Evolutionary conservation across 1,284 basidiomycete species (phyloP).

Genomic region (Phaffia rhodozyma): DNA sequence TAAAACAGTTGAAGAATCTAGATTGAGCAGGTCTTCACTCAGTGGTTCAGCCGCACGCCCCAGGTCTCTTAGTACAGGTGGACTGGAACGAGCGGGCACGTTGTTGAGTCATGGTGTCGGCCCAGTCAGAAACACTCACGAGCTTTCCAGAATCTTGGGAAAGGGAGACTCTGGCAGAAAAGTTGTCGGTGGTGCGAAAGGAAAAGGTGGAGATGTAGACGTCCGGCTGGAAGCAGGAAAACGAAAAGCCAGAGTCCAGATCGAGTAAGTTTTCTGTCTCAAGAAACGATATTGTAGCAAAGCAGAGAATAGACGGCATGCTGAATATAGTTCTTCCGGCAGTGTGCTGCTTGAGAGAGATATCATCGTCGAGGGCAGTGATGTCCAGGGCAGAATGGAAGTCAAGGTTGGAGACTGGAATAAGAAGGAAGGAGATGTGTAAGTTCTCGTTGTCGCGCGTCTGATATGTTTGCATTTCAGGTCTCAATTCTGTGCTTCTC

Average conservation of each 20-base stretch:
- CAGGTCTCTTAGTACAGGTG: constrained; percentile 2
- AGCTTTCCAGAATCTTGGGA: constrained; percentile 51
- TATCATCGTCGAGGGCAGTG: constrained; percentile 67
- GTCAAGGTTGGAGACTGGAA: constrained; percentile 52
- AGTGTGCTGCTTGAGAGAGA: constrained; percentile 59
- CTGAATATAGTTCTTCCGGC: background rate
- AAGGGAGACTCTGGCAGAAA: constrained; percentile 28
- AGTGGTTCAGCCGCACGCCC: background rate
- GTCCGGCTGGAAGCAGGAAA: constrained; percentile 42
- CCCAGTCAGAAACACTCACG: constrained; percentile 42
- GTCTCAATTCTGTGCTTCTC: too few relatives aligned
- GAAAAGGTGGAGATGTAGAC: constrained; percentile 24
- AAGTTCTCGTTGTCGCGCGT: too few relatives aligned
- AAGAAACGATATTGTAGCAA: too few relatives aligned
- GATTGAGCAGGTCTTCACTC: background rate
- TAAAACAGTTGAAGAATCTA: background rate
- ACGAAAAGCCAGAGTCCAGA: constrained; percentile 65
- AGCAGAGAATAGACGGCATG: background rate
- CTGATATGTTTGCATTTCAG: too few relatives aligned
- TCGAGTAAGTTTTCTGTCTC: constrained; percentile 41
- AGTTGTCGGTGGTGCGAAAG: constrained; percentile 16
- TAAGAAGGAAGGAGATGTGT: constrained; percentile 48
- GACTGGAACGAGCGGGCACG: constrained; percentile 43
- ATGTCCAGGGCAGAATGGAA: constrained; percentile 59
- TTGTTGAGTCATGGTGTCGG: constrained; percentile 42